Evolutionary conservation across 768 basidiomycete species (phyloP).

Genomic region (Xerocomellus chrysenteron): DNA sequence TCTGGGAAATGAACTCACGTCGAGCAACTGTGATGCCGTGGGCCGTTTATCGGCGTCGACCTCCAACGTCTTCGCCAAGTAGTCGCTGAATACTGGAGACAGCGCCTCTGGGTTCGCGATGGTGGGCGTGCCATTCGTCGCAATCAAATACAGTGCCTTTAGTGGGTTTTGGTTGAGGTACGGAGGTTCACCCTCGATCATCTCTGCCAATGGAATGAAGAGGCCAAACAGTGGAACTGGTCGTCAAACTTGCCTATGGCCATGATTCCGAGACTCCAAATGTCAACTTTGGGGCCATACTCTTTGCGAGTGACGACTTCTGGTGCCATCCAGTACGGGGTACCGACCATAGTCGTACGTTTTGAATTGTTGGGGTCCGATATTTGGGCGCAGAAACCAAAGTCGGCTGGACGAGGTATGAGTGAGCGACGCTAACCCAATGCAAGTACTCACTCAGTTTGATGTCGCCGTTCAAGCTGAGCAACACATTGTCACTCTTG

Average conservation of each 20-base stretch:
- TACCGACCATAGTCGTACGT: constrained; percentile 97
- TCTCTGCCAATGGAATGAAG: constrained; percentile 52
- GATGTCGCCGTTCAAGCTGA: constrained; percentile 93
- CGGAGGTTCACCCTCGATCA: constrained; percentile 98
- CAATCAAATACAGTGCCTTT: constrained; percentile 96
- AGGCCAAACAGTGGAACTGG: not conserved
- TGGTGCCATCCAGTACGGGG: constrained; percentile 99
- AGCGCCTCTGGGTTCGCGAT: constrained; percentile 87
- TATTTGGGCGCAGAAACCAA: constrained; percentile 98
- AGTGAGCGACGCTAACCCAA: not conserved
- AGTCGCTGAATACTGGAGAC: constrained; percentile 82
- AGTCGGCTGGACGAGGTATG: constrained; percentile 65
- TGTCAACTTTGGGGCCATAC: constrained; percentile 98
- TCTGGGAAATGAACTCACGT: constrained; percentile 44
- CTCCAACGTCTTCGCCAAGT: constrained; percentile 83
- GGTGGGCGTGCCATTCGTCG: constrained; percentile 95
- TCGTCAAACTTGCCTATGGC: constrained; percentile 67
- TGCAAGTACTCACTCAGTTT: constrained; percentile 84
- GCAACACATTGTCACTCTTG: constrained; percentile 95
- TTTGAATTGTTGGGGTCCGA: constrained; percentile 87
- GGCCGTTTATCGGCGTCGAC: constrained; percentile 96
- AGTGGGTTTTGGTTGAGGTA: constrained; percentile 96
- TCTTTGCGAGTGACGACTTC: constrained; percentile 98
- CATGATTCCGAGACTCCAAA: constrained; percentile 97
- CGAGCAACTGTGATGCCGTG: constrained; percentile 74